These are phyloP conservation scores for Rutstroemia sp. DNA, from an alignment of 2,329 filamentous ascomycete species.

Conservation along the genomic window DNA sequence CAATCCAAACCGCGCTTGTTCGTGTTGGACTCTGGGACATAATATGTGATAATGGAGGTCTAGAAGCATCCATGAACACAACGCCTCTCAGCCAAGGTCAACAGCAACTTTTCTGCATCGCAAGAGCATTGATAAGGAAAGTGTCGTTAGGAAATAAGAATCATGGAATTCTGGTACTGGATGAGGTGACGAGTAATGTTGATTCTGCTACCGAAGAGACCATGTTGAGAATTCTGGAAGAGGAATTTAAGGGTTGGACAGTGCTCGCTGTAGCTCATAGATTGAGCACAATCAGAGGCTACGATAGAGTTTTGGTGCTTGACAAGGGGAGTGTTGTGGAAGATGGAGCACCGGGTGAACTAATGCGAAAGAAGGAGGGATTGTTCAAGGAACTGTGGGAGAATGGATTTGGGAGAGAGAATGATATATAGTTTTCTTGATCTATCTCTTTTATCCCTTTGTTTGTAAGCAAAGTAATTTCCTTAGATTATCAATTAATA, in stretches of 20 bases:
- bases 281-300: slow-evolving; percentile 35
- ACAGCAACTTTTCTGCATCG: slow-evolving; percentile 41
- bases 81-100: slow-evolving; percentile 58
- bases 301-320: slow-evolving; percentile 38
- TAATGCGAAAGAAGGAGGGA: too few relatives aligned
- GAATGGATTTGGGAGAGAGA: too few relatives aligned
- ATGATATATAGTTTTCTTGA: too few relatives aligned
- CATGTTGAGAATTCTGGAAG: slow-evolving; percentile 47
- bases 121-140: slow-evolving; percentile 35
- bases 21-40: slow-evolving; percentile 38
- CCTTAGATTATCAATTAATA: too few relatives aligned
- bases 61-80: slow-evolving; percentile 25
- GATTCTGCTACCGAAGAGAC: slow-evolving; percentile 48
- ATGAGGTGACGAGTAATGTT: slow-evolving; percentile 42
- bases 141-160: slow-evolving; percentile 15
- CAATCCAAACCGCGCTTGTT: slow-evolving; percentile 37
- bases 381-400: too few relatives aligned
- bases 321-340: slow-evolving; percentile 60
- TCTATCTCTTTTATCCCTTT: too few relatives aligned
- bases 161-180: slow-evolving; percentile 34
- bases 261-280: slow-evolving; percentile 31
- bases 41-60: slow-evolving; percentile 32
- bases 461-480: too few relatives aligned
- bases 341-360: too few relatives aligned
- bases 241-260: slow-evolving; percentile 45